Evolutionary conservation across 2,329 filamentous ascomycete genomes (phyloP).

Genomic region (Calycina marina): DNA sequence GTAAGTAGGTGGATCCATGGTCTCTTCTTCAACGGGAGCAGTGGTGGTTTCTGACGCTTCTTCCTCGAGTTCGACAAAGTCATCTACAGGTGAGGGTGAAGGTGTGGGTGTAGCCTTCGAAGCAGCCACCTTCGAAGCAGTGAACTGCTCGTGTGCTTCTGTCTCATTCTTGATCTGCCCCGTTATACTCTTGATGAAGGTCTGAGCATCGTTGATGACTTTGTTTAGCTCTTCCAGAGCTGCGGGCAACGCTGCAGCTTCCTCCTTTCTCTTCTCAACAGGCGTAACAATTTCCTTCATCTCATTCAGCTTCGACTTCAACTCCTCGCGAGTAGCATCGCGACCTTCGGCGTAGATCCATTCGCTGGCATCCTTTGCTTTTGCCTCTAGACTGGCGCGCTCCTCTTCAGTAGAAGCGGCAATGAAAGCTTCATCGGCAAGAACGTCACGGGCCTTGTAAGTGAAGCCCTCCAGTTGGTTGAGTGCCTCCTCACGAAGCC

Average conservation of each 20-base stretch:
- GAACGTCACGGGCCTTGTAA: slow-evolving; percentile 72
- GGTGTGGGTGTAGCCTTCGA: slow-evolving; percentile 26
- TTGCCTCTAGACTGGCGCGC: slow-evolving; percentile 50
- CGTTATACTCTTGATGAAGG: slow-evolving; percentile 56
- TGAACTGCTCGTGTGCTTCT: slow-evolving; percentile 39
- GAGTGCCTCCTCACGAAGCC: slow-evolving; percentile 68
- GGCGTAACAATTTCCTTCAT: slow-evolving; percentile 68
- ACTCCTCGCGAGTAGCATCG: slow-evolving; percentile 57
- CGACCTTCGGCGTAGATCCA: slow-evolving; percentile 84
- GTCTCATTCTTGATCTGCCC: slow-evolving; percentile 58
- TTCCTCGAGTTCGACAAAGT: slow-evolving; percentile 68
- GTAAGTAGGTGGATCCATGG: slow-evolving; percentile 52
- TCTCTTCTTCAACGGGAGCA: slow-evolving; percentile 28
- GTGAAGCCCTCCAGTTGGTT: slow-evolving; percentile 92
- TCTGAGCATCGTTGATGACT: slow-evolving; percentile 54
- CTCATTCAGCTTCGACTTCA: slow-evolving; percentile 62
- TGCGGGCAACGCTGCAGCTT: slow-evolving; percentile 56
- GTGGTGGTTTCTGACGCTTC: slow-evolving; percentile 29
- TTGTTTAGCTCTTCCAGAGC: slow-evolving; percentile 53
- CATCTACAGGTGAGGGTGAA: slow-evolving; percentile 22
- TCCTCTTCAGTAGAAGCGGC: slow-evolving; percentile 54
- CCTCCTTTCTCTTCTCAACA: slow-evolving; percentile 59
- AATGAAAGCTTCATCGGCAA: slow-evolving; percentile 64
- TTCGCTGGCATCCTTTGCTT: slow-evolving; percentile 57
- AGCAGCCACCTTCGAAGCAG: slow-evolving; percentile 29